phyloP scores from a whole-genome alignment of 2,329 filamentous ascomycete genomes.

The Daldinia sp. region DNA sequence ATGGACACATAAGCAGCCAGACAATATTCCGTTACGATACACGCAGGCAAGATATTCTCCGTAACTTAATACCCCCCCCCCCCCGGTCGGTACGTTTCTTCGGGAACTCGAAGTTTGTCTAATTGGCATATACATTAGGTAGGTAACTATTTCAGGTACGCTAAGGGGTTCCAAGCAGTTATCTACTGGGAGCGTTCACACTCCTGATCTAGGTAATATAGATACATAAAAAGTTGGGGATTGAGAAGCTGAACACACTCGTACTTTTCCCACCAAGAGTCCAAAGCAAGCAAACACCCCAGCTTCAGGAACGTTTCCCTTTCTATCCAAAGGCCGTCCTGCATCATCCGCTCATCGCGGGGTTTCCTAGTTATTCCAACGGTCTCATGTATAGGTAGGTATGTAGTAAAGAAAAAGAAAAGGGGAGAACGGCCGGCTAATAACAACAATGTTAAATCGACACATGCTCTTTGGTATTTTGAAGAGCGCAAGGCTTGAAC shows the following conservation, averaged over 20 bases:
- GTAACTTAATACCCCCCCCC: no score
- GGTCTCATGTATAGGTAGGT: slow-evolving; percentile 1
- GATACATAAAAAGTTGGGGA: background rate
- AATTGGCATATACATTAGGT: slow-evolving; percentile 15
- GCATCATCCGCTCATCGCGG: background rate
- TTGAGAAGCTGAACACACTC: slow-evolving; percentile 5
- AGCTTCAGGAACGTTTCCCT: background rate
- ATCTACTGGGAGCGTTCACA: slow-evolving; percentile 5
- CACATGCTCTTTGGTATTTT: background rate
- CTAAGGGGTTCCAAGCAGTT: background rate
- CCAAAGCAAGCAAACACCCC: background rate
- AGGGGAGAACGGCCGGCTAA: background rate
- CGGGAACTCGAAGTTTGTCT: background rate
- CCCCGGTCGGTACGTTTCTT: background rate
- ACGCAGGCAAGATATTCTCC: background rate
- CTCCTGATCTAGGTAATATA: slow-evolving; percentile 11
- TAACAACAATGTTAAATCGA: background rate
- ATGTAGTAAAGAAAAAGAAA: background rate
- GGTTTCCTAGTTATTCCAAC: background rate
- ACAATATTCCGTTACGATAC: background rate
- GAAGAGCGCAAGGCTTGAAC: background rate
- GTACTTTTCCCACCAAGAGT: slow-evolving; percentile 7
- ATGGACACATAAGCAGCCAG: background rate
- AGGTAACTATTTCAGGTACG: background rate
- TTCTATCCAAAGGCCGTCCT: background rate